Evolutionary conservation across 2,329 filamentous ascomycete genomes (phyloP).

Genomic region (Keithomyces neogunnii): DNA sequence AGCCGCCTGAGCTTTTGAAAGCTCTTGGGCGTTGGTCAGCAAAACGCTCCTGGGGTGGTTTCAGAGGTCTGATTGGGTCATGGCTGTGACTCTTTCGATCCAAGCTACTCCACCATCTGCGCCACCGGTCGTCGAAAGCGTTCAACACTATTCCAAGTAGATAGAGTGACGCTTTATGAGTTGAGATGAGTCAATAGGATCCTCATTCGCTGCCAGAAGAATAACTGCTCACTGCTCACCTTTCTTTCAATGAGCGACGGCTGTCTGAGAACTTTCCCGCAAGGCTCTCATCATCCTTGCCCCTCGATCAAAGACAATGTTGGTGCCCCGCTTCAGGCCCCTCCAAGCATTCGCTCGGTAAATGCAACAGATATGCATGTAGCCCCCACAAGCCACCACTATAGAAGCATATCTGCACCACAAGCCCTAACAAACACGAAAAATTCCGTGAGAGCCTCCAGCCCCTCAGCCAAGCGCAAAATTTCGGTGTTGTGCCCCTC

Average conservation of each 20-base stretch:
- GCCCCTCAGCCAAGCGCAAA: constrained; percentile 24
- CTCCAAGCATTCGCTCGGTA: constrained; percentile 16
- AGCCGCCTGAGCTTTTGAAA: neutral
- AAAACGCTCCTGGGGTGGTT: neutral
- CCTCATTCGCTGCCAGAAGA: neutral
- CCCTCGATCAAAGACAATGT: neutral
- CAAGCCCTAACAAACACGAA: constrained; percentile 31
- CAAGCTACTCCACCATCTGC: constrained; percentile 6
- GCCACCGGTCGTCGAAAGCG: constrained; percentile 1
- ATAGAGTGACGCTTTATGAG: constrained; percentile 2
- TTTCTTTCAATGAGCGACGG: too few species aligned
- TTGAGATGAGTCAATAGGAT: constrained; percentile 1
- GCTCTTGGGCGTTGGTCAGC: neutral
- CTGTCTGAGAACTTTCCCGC: too few species aligned
- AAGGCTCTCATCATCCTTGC: too few species aligned
- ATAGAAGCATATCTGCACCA: constrained; percentile 23
- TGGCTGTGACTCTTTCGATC: constrained; percentile 7
- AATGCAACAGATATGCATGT: constrained; percentile 19
- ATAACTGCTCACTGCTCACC: too few species aligned
- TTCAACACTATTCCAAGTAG: neutral
- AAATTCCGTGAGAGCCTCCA: constrained; percentile 20
- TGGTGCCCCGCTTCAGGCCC: constrained; percentile 19
- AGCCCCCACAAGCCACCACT: constrained; percentile 11
- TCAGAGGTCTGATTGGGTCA: constrained; percentile 7
- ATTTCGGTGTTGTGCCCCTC: constrained; percentile 26